Evolutionary conservation across 2,329 filamentous ascomycete species (phyloP).

Genomic region (Neonectria neomacrospora): DNA sequence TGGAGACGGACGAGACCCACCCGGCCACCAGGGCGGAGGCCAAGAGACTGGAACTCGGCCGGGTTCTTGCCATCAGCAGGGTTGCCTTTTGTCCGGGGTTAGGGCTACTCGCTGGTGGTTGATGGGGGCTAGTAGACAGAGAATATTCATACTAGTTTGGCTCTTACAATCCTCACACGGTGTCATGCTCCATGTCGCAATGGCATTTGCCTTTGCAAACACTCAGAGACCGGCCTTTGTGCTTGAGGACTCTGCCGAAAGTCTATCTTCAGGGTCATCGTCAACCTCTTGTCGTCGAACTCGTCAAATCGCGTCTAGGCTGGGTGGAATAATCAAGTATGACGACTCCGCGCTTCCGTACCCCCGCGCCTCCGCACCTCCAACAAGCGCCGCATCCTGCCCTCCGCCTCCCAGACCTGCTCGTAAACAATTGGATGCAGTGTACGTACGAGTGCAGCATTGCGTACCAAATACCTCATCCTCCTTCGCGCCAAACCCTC

Average conservation of each 20-base stretch:
- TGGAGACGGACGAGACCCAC: slow-evolving; percentile 3
- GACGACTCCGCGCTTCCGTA: background rate
- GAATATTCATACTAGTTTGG: no score
- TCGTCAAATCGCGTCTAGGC: background rate
- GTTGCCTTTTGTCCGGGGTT: background rate
- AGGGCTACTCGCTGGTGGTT: background rate
- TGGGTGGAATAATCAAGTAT: background rate
- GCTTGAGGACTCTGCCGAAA: background rate
- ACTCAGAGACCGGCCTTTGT: background rate
- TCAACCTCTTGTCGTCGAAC: background rate
- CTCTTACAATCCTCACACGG: background rate
- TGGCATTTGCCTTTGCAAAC: background rate
- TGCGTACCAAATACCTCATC: slow-evolving; percentile 4
- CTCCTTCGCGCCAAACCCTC: background rate
- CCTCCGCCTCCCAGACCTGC: no score
- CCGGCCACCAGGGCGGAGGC: background rate
- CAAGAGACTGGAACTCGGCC: background rate
- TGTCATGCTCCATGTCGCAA: background rate
- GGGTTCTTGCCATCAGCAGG: background rate
- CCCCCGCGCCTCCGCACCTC: background rate
- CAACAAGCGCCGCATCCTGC: background rate
- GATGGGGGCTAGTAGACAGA: background rate
- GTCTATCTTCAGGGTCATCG: background rate
- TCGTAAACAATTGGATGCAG: background rate
- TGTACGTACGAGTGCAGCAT: background rate